A percentile compares a stretch with the other conserved stretches of the same genome.
phyloP scores from a whole-genome alignment of 108 stramenopile genomes.

The Cyclostephanos tholiformis region DNA sequence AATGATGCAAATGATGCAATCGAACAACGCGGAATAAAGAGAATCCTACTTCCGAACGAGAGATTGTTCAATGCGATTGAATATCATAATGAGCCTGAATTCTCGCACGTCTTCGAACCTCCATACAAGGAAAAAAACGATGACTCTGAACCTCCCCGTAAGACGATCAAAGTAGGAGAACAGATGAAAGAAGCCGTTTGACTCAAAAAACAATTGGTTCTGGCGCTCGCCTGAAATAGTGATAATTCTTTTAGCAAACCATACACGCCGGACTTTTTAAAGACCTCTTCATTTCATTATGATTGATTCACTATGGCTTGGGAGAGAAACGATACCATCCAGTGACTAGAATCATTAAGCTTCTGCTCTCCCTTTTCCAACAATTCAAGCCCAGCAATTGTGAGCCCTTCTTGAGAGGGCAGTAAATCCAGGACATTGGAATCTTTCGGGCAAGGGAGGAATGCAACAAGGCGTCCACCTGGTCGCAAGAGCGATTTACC shows the following conservation, averaged over 20 bases:
- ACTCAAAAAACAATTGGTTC: too few species aligned
- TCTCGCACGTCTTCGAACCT: constrained; percentile 29
- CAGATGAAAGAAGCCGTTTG: not conserved
- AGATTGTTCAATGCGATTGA: constrained; percentile 8
- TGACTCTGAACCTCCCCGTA: constrained; percentile 35
- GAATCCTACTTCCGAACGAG: constrained; percentile 23
- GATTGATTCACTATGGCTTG: not conserved
- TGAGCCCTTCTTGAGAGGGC: constrained; percentile 45
- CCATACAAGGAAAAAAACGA: constrained; percentile 29
- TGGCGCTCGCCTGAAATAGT: too few species aligned
- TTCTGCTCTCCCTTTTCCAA: constrained; percentile 57
- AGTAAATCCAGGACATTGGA: constrained; percentile 46
- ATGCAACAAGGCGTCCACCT: constrained; percentile 69
- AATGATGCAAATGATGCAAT: constrained; percentile 8
- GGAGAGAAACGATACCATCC: constrained; percentile 67
- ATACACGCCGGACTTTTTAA: too few species aligned
- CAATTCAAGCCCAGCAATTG: constrained; percentile 57
- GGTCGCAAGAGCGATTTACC: constrained; percentile 55
- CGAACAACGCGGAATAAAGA: not conserved
- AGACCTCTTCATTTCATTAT: too few species aligned
- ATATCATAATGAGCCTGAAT: constrained; percentile 18
- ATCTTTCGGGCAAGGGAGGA: constrained; percentile 61
- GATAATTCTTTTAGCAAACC: too few species aligned
- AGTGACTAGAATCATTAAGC: constrained; percentile 72
- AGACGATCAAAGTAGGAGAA: constrained; percentile 21